phyloP scores from a whole-genome alignment of 164 flowering plant genomes.

The Tetrastigma voinierianum region DNA sequence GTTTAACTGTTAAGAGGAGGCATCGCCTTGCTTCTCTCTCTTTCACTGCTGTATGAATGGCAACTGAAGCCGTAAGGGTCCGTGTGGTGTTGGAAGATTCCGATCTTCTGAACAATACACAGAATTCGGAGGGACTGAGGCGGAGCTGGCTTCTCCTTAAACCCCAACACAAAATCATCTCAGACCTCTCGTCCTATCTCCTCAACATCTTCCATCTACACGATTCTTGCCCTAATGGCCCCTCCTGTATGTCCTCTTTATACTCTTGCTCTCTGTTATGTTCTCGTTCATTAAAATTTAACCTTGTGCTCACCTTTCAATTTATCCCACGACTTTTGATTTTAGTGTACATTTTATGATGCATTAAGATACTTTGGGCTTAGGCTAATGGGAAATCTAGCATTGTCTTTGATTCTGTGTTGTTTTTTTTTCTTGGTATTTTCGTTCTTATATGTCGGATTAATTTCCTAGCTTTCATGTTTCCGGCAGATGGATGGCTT shows the following conservation, averaged over 20 bases:
- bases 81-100: no score
- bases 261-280: no score
- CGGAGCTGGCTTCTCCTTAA: slow-evolving; percentile 71
- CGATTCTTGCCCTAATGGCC: slow-evolving; percentile 59
- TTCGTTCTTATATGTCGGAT: not conserved
- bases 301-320: no score
- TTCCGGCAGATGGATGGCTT: slow-evolving; percentile 87
- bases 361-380: not conserved
- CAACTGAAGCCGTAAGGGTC: no score
- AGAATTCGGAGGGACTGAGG: slow-evolving; percentile 53
- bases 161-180: slow-evolving; percentile 46
- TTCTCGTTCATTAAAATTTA: no score
- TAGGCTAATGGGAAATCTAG: not conserved
- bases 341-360: no score
- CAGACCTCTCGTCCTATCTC: slow-evolving; percentile 47
- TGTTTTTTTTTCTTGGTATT: not conserved
- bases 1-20: no score
- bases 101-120: slow-evolving; percentile 43
- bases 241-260: slow-evolving; percentile 43
- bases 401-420: not conserved
- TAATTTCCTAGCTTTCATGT: not conserved
- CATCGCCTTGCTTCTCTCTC: not conserved
- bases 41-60: not conserved
- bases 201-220: slow-evolving; percentile 43
- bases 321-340: no score